A percentile compares a stretch with the other conserved stretches of the same genome.
Evolutionary conservation across 2,329 filamentous ascomycete species (phyloP).

Genomic region (Ramularia collo-cygni): DNA sequence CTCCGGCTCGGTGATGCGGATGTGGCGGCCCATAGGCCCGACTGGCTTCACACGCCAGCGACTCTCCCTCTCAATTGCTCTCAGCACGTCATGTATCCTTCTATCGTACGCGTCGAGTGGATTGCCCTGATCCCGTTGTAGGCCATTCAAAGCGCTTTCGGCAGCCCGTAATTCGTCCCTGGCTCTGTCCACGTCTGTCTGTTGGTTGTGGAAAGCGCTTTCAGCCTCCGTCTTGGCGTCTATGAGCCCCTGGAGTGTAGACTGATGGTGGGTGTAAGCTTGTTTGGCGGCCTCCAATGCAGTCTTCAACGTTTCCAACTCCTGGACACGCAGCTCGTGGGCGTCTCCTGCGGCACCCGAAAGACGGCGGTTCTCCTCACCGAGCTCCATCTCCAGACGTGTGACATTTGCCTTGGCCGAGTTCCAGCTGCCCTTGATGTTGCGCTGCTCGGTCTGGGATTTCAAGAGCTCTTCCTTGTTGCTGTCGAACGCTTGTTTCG

Average conservation of each 20-base stretch:
- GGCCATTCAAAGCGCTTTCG: slow-evolving; percentile 37
- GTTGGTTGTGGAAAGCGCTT: slow-evolving; percentile 24
- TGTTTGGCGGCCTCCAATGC: slow-evolving; percentile 40
- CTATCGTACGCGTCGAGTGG: slow-evolving; percentile 58
- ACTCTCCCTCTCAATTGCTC: slow-evolving; percentile 60
- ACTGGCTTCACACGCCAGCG: slow-evolving; percentile 67
- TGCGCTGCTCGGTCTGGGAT: slow-evolving; percentile 52
- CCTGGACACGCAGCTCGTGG: slow-evolving; percentile 53
- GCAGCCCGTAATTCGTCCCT: slow-evolving; percentile 29
- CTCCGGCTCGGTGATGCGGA: slow-evolving; percentile 68
- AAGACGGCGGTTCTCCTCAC: slow-evolving; percentile 55
- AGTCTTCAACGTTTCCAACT: slow-evolving; percentile 45
- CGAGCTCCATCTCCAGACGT: slow-evolving; percentile 40
- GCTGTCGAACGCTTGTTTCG: slow-evolving; percentile 46
- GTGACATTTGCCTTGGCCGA: slow-evolving; percentile 41
- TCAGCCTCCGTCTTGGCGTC: slow-evolving; percentile 31
- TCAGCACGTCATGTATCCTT: slow-evolving; percentile 57
- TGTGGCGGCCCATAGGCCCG: slow-evolving; percentile 73
- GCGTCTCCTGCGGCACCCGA: slow-evolving; percentile 59
- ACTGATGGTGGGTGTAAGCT: slow-evolving; percentile 36
- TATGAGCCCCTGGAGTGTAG: slow-evolving; percentile 30
- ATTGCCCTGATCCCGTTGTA: slow-evolving; percentile 54
- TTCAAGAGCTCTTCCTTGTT: slow-evolving; percentile 22
- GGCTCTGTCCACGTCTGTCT: slow-evolving; percentile 3
- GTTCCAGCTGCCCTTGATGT: slow-evolving; percentile 54